phyloP scores from a whole-genome alignment of 2,329 filamentous ascomycete species.

The Apiospora saccharicola region DNA sequence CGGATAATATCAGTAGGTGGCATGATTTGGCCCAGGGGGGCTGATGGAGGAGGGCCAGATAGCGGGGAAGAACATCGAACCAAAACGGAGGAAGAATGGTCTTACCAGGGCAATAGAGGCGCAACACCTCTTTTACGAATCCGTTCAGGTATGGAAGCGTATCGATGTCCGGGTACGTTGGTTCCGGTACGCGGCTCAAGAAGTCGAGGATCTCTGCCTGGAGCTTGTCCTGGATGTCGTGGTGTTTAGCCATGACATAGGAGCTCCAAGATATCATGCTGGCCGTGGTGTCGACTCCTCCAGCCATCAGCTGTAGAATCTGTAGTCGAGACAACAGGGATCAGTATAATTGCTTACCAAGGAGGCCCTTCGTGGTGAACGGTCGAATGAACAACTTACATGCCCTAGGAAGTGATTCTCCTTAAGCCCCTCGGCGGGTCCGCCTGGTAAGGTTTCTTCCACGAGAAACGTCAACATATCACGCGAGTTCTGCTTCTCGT shows the following conservation, averaged over 20 bases:
- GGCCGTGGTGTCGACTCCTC: conserved; percentile 47
- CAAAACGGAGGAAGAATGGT: background rate
- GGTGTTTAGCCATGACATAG: conserved; percentile 42
- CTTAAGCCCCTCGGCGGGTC: background rate
- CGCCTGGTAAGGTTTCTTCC: conserved; percentile 35
- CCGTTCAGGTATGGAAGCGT: conserved; percentile 44
- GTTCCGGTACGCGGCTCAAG: conserved; percentile 28
- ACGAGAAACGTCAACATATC: conserved; percentile 42
- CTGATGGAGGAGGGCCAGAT: too few species aligned
- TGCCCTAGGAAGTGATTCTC: conserved; percentile 14
- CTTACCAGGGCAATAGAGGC: conserved; percentile 44
- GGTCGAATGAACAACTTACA: conserved; percentile 32
- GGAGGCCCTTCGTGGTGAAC: conserved; percentile 35
- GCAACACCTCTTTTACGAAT: conserved; percentile 45
- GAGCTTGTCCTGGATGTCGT: conserved; percentile 42
- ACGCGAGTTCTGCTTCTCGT: conserved; percentile 34
- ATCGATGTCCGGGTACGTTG: conserved; percentile 40
- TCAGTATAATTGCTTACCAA: conserved; percentile 33
- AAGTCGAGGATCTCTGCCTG: conserved; percentile 42
- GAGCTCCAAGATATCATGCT: conserved; percentile 43
- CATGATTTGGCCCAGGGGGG: background rate
- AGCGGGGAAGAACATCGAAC: background rate
- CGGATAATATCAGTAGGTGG: too few species aligned
- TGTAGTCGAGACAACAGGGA: background rate
- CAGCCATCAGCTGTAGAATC: background rate